These are phyloP conservation scores for Phaeosphaeriaceae sp. DNA, from an alignment of 2,329 filamentous ascomycete species.

Conservation along the genomic window DNA sequence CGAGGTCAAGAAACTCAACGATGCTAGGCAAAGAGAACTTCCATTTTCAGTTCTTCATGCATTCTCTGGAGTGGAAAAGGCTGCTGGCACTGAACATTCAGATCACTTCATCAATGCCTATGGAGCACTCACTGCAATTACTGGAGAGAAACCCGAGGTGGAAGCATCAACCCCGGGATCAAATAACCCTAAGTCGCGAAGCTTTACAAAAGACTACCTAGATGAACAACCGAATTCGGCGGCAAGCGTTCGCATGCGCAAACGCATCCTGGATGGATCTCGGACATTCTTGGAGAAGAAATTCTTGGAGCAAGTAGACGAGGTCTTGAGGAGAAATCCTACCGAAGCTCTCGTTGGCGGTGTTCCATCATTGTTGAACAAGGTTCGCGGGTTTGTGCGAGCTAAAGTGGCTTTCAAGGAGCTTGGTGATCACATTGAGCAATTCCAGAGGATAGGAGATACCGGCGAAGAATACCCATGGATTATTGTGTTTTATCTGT, in stretches of 20 bases:
- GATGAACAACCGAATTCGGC: conserved; percentile 73
- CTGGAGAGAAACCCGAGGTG: conserved; percentile 67
- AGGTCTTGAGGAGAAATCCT: conserved; percentile 79
- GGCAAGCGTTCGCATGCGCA: conserved; percentile 71
- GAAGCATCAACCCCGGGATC: conserved; percentile 62
- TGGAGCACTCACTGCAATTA: conserved; percentile 78
- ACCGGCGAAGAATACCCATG: conserved; percentile 80
- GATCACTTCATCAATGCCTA: conserved; percentile 83
- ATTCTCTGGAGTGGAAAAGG: conserved; percentile 75
- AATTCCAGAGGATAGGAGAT: conserved; percentile 73
- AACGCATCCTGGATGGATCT: conserved; percentile 79
- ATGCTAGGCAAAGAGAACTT: conserved; percentile 68
- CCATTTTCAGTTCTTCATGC: conserved; percentile 77
- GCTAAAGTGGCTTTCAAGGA: conserved; percentile 81
- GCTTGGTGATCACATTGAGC: conserved; percentile 78
- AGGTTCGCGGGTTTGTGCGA: conserved; percentile 90
- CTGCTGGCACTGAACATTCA: conserved; percentile 73
- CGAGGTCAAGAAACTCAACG: conserved; percentile 80
- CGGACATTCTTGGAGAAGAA: conserved; percentile 79
- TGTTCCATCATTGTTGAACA: conserved; percentile 84
- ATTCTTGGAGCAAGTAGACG: conserved; percentile 80
- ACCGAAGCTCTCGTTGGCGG: conserved; percentile 89
- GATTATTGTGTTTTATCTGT: conserved; percentile 91
- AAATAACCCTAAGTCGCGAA: conserved; percentile 74
- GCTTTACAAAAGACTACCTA: conserved; percentile 78